A percentile compares a stretch with the other conserved stretches of the same genome.
Evolutionary conservation across 345 rosid genomes (phyloP).

Genomic region (Odontarrhena argentea): DNA sequence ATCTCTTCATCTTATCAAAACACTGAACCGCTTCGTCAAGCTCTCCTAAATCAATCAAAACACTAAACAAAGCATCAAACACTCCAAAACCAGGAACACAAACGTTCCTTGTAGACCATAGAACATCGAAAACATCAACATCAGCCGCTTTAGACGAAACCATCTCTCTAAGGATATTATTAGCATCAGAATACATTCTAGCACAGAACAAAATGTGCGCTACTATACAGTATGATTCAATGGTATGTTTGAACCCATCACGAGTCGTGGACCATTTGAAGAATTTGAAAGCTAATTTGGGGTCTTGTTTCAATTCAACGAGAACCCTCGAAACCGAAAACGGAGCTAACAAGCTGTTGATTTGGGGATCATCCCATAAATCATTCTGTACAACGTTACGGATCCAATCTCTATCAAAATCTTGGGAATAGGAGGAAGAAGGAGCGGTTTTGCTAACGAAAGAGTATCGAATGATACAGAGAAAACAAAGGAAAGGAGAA

Average conservation of each 20-base stretch:
- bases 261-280: constrained; percentile 59
- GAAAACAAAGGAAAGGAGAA: too few species aligned
- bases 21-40: constrained; percentile 59
- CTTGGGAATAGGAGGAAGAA: constrained; percentile 15
- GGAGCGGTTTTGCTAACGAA: constrained; percentile 16
- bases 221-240: constrained; percentile 55
- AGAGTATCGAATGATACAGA: constrained; percentile 11
- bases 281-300: constrained; percentile 59
- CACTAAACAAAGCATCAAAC: constrained; percentile 7
- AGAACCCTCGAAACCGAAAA: constrained; percentile 58
- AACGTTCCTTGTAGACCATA: constrained; percentile 69
- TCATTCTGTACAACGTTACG: constrained; percentile 43
- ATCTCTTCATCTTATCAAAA: constrained; percentile 60
- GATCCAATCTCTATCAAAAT: constrained; percentile 44
- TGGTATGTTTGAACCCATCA: constrained; percentile 46
- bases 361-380: constrained; percentile 35
- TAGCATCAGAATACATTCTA: constrained; percentile 62
- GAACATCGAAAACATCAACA: constrained; percentile 51
- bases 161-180: constrained; percentile 52
- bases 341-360: constrained; percentile 43
- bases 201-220: constrained; percentile 60
- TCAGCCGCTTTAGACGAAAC: constrained; percentile 32
- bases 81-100: constrained; percentile 24
- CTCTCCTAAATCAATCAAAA: constrained; percentile 63
- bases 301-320: constrained; percentile 52